Evolutionary conservation across 2,329 filamentous ascomycete species (phyloP).

Genomic region (Epichloe brachyelytri): DNA sequence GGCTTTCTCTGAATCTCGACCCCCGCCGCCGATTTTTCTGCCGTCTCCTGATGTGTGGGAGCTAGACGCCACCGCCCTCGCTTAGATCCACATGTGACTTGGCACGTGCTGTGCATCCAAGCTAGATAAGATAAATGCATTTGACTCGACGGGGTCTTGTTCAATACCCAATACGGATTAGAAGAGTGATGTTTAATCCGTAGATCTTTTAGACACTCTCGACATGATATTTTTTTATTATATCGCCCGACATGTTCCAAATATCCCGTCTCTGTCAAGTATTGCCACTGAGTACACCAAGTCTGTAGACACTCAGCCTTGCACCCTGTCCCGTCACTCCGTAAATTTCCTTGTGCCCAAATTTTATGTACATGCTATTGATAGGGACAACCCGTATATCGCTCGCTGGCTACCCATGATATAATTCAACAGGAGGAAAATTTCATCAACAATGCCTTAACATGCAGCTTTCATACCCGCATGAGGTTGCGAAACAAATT

Average conservation of each 20-base stretch:
- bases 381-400: background rate
- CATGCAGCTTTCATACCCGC: background rate
- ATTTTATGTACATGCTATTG: slow-evolving; percentile 4
- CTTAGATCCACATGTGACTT: slow-evolving; percentile 11
- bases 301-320: background rate
- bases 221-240: too few species aligned
- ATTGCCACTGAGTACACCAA: background rate
- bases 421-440: background rate
- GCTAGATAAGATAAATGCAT: too few species aligned
- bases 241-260: too few species aligned
- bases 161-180: too few species aligned
- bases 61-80: slow-evolving; percentile 24
- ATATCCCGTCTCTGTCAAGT: background rate
- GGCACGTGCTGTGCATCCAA: slow-evolving; percentile 9
- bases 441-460: background rate
- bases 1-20: slow-evolving; percentile 12
- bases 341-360: background rate
- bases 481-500: background rate
- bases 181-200: too few species aligned
- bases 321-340: background rate
- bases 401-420: background rate
- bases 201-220: too few species aligned
- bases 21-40: slow-evolving; percentile 28
- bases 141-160: too few species aligned
- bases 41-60: slow-evolving; percentile 23